Evolutionary conservation across 805 yeast genomes (phyloP).

Genomic region (Candida golubevii): DNA sequence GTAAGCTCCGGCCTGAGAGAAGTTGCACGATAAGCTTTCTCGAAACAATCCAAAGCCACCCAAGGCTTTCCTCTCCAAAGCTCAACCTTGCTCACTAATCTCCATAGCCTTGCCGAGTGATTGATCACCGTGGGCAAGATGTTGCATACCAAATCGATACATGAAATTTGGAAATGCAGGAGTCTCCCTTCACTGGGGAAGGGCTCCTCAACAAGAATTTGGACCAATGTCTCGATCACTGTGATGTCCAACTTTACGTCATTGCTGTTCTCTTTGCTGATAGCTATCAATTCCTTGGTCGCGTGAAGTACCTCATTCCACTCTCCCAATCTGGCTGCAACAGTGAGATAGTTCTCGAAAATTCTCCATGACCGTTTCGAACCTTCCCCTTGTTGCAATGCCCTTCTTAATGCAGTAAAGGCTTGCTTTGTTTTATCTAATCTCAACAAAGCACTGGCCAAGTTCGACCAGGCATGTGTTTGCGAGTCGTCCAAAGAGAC

Average conservation of each 20-base stretch:
- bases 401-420: constrained; percentile 76
- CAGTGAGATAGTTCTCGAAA: constrained; percentile 81
- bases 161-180: constrained; percentile 61
- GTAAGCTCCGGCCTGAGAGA: constrained; percentile 62
- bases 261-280: constrained; percentile 52
- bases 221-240: constrained; percentile 68
- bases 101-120: constrained; percentile 70
- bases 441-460: constrained; percentile 73
- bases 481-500: constrained; percentile 79
- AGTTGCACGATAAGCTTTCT: constrained; percentile 77
- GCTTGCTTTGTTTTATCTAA: constrained; percentile 71
- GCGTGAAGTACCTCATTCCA: constrained; percentile 89
- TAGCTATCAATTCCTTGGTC: constrained; percentile 54
- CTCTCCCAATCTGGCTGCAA: constrained; percentile 75
- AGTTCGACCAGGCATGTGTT: constrained; percentile 85
- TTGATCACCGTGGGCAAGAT: constrained; percentile 66
- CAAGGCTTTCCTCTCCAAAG: constrained; percentile 85
- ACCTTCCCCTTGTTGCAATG: constrained; percentile 63
- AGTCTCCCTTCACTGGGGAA: constrained; percentile 43
- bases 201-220: constrained; percentile 51
- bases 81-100: constrained; percentile 78
- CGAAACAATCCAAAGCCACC: constrained; percentile 80
- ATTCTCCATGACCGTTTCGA: constrained; percentile 77
- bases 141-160: constrained; percentile 68
- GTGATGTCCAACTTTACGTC: constrained; percentile 71